A percentile compares a stretch with the other conserved stretches of the same genome.
These are phyloP conservation scores for Backusella psychrophila DNA, from an alignment of 192 early-diverging fungal species.

Conservation along the genomic window DNA sequence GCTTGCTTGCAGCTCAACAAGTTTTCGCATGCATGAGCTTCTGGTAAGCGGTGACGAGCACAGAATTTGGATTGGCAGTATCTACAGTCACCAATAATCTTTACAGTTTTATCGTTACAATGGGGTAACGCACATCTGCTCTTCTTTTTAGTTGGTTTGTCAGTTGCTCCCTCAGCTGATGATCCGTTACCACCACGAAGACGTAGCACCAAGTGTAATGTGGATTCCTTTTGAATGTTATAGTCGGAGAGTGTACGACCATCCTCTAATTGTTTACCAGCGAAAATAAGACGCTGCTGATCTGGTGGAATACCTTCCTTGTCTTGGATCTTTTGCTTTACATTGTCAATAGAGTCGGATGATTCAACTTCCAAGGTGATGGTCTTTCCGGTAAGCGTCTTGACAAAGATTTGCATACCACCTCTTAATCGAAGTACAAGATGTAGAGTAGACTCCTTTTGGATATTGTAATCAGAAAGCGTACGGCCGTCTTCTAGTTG, in stretches of 20 bases:
- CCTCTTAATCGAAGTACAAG: conserved; percentile 27
- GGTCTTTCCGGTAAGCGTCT: conserved; percentile 87
- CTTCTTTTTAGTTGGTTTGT: conserved; percentile 11
- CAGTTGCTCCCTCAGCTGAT: background rate
- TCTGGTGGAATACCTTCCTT: conserved; percentile 71
- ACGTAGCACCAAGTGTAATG: conserved; percentile 56
- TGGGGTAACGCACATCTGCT: conserved; percentile 40
- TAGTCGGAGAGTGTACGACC: conserved; percentile 59
- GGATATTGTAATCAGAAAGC: conserved; percentile 78
- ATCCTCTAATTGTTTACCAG: conserved; percentile 70
- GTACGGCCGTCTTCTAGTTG: conserved; percentile 79
- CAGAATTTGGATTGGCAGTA: conserved; percentile 64
- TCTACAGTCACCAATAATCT: conserved; percentile 73
- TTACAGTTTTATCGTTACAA: conserved; percentile 56
- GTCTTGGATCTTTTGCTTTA: conserved; percentile 73
- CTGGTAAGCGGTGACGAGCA: conserved; percentile 69
- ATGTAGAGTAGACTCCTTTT: conserved; percentile 72
- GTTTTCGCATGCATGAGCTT: conserved; percentile 71
- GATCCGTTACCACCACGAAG: conserved; percentile 54
- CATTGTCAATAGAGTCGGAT: conserved; percentile 61
- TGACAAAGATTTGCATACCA: conserved; percentile 39
- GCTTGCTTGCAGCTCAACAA: conserved; percentile 59
- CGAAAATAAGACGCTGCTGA: conserved; percentile 67
- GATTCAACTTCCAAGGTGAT: conserved; percentile 83
- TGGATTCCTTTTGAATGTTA: conserved; percentile 64